Evolutionary conservation across 352 stramenopile species (phyloP), one percentile per base, ranked within the genome.

Genomic region (Plasmopara viticola): DNA sequence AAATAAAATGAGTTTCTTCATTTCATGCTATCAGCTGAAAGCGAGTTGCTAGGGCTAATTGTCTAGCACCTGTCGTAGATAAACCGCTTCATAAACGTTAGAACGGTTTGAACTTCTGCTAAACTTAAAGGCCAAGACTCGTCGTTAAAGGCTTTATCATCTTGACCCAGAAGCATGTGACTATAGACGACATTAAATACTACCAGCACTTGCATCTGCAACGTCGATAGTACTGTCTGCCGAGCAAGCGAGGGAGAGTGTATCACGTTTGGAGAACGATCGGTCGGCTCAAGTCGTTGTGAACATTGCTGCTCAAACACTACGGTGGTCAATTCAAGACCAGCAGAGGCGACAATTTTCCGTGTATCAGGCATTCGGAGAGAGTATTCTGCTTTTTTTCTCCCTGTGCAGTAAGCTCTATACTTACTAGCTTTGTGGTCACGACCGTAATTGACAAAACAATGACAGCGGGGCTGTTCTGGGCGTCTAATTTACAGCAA

Each of bases 61-160:
- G 65, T 83, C 74, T 73, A 90, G 62, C 78, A 90, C 13, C 60
- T 70, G 14, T 90, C 69, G 48, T 80, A 86, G 37, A 90, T 79
- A 28, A 78, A 83, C 25, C 74, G 58, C 60, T 88, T 89, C 15
- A 88, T 42, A 39, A 77, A 76, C 5, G 53, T 44, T 13, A 84
- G 69, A 8, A 94, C 51, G 0, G 57, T 41, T 13, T 56, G 8
- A 9, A 90, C 68, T n/a, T 79, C 59, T n/a, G 18, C 8, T 15
- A 74, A 50, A 9, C 30, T 34, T n/a, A 90, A 61, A 10, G 80
- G 83, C 70, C 67, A 87, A 42, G 64, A 44, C 0, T 60, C 62
- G 39, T 87, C 70, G 57, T 88, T 86, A 37, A 91, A 83, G 8
- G 81, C 70, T 44, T 86, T 76, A 53, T 90, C 78, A 28, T 87